Evolutionary conservation across 2,329 filamentous ascomycete genomes (phyloP).

Genomic region (Penicillium sp.): DNA sequence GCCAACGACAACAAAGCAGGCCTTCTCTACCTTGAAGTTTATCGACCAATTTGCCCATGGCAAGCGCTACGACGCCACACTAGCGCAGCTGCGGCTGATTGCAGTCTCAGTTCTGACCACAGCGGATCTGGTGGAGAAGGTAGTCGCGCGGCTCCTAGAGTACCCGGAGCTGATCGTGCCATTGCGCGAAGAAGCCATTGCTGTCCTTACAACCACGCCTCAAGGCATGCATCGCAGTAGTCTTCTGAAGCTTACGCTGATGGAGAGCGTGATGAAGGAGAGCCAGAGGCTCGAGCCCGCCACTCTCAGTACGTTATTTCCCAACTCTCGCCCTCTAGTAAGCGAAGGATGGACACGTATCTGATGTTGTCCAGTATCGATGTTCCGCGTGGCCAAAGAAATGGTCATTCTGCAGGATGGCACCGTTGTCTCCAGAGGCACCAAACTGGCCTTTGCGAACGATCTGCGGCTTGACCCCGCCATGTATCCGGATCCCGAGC

Average conservation of each 20-base stretch:
- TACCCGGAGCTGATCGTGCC: not conserved
- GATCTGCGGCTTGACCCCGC: not conserved
- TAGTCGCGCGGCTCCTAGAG: not conserved
- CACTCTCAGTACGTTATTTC: not conserved
- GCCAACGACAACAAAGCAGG: not conserved
- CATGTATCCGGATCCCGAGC: slow-evolving; percentile 1
- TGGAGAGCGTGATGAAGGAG: slow-evolving; percentile 4
- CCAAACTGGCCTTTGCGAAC: slow-evolving; percentile 1
- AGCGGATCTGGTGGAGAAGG: not conserved
- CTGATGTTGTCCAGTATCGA: not conserved
- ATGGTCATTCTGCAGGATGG: not conserved
- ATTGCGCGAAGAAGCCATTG: slow-evolving; percentile 1
- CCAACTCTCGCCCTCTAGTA: no score
- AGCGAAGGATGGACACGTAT: not conserved
- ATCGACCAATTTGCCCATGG: not conserved
- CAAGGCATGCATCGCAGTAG: no score
- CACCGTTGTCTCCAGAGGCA: not conserved
- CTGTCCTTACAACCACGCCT: not conserved
- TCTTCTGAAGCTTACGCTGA: not conserved
- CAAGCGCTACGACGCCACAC: not conserved
- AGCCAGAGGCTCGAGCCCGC: slow-evolving; percentile 3
- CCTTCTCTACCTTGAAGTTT: not conserved
- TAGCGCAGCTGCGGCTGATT: slow-evolving; percentile 2
- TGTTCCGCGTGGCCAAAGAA: slow-evolving; percentile 3
- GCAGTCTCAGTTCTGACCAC: not conserved